A percentile compares a stretch with the other conserved stretches of the same genome.
Evolutionary conservation across 306 rosid genomes (phyloP).

Genomic region (Oxytropis ochrocephala): DNA sequence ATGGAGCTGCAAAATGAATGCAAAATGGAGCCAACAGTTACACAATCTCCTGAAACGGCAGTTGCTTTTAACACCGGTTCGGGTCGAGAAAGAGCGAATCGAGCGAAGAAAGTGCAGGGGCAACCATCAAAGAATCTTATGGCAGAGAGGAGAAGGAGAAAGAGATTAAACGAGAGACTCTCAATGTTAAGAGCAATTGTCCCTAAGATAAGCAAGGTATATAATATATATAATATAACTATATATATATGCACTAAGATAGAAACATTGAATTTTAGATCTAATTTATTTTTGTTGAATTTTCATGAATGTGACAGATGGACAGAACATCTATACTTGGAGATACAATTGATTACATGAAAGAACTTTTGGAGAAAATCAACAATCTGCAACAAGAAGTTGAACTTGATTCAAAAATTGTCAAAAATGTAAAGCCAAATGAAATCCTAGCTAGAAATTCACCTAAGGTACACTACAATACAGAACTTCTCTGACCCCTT

Average conservation of each 20-base stretch:
- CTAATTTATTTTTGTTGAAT: conserved; percentile 19
- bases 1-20: conserved; percentile 55
- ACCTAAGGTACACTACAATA: conserved; percentile 52
- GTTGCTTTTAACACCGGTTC: conserved; percentile 41
- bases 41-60: conserved; percentile 49
- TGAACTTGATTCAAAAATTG: conserved; percentile 40
- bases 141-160: conserved; percentile 92
- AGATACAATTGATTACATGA: conserved; percentile 93
- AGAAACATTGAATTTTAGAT: background rate
- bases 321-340: conserved; percentile 95
- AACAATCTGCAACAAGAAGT: conserved; percentile 52
- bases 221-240: no score
- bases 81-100: conserved; percentile 40
- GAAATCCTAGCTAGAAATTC: conserved; percentile 63
- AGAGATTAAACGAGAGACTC: conserved; percentile 79
- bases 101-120: conserved; percentile 67
- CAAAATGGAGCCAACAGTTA: conserved; percentile 46
- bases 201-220: conserved; percentile 93
- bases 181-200: conserved; percentile 95
- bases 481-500: background rate
- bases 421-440: conserved; percentile 57
- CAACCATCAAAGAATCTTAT: conserved; percentile 94
- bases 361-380: conserved; percentile 77
- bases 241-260: no score
- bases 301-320: conserved; percentile 45